Conservation (phyloP, 345 rosid species). For the Citrus glauca region DNA sequence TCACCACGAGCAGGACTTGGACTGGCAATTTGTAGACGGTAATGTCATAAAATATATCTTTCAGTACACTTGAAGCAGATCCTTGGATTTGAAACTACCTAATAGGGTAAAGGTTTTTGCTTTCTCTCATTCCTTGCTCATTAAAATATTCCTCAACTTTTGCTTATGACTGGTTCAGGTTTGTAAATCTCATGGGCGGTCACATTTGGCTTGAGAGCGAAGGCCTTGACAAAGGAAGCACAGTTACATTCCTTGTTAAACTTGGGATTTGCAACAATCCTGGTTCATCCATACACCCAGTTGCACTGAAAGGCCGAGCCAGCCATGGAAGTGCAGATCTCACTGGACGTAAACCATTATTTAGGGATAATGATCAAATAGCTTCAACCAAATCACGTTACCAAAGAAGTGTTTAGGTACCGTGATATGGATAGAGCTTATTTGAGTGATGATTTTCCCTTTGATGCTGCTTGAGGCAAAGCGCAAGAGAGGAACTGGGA, state of each 20-base stretch:
- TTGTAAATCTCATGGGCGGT: conserved; percentile 91
- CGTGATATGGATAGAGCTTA: not conserved
- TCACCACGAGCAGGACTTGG: conserved; percentile 67
- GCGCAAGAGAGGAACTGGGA: not conserved
- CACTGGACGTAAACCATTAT: conserved; percentile 20
- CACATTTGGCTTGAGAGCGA: conserved; percentile 90
- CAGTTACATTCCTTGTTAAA: conserved; percentile 56
- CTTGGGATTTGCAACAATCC: conserved; percentile 57
- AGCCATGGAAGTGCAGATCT: conserved; percentile 56
- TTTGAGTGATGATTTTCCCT: not conserved
- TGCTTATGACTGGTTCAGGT: conserved; percentile 44
- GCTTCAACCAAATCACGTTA: conserved; percentile 26
- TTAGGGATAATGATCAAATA: conserved; percentile 20
- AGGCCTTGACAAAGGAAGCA: conserved; percentile 71
- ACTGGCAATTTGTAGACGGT: conserved; percentile 91
- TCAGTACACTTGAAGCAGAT: not conserved
- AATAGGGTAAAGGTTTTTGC: not conserved
- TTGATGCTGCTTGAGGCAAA: not conserved
- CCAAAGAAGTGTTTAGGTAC: conserved; percentile 46
- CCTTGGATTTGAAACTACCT: not conserved
- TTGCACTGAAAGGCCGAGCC: conserved; percentile 38
- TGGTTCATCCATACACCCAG: conserved; percentile 29
- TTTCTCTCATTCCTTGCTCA: not conserved
- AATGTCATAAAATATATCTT: conserved; percentile 14
- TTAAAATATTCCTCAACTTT: not conserved